Base-by-base conservation (phyloP, 106 monocot genomes). In the Narthecium ossifragum region DNA sequence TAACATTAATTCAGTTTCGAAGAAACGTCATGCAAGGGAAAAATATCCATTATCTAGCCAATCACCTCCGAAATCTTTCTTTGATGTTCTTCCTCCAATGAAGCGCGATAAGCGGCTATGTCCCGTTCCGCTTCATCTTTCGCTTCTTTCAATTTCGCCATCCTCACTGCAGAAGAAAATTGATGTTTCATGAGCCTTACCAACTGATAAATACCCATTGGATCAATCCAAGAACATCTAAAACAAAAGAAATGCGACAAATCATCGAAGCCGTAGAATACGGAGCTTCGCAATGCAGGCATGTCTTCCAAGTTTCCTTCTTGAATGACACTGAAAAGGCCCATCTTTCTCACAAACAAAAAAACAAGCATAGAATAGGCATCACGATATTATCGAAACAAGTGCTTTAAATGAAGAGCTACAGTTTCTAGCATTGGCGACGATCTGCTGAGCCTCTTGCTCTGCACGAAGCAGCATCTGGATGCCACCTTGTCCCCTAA, bases 391-490 rank as follows among this genome's bases (percentile, higher is more conserved):
- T n/a, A n/a, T n/a, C n/a, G n/a, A n/a, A n/a, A n/a, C n/a, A n/a
- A n/a, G n/a, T n/a, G n/a, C n/a, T n/a, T n/a, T n/a, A n/a, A n/a
- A n/a, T n/a, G 6, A 31, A 27, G 29, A 33, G 5, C 69, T 65
- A 74, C 79, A 63, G 53, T 70, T 74, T 65, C 61, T 79, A 24
- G 79, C 73, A 15, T 15, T 41, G 32, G 69, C 46, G 17, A 79
- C 53, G 36, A 74, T 74, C 48, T 79, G 60, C 45, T 74, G 79
- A 46, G 79, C 69, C 53, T 74, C 79, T 21, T 79, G 79, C 53
- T 79, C 79, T 11, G 79, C 73, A 26, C 51, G 53, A 5, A 74
- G 27, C 52, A 79, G 65, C 73, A 64, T 68, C 53, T 79, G 68
- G 32, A 79, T 69, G 1, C 73, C 73, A 53, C 78, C 65, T 32